Evolutionary conservation across 208 protist genomes (phyloP).

Genomic region (Leishmania mexicana): DNA sequence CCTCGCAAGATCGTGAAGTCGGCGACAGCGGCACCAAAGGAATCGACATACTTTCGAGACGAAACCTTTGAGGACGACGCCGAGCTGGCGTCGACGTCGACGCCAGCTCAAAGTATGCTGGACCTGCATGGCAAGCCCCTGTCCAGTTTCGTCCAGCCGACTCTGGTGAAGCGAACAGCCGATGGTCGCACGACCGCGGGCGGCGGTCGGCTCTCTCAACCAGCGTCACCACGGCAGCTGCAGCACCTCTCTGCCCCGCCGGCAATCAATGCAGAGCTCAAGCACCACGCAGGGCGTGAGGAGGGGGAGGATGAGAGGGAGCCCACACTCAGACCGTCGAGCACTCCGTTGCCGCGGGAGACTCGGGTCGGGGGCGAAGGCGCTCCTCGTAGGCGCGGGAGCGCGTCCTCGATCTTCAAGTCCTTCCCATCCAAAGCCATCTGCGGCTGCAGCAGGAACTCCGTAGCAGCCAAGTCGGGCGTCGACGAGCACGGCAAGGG

Average conservation of each 20-base stretch:
- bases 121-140: neutral
- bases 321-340: neutral
- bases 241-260: neutral
- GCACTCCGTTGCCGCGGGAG: neutral
- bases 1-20: slow-evolving; percentile 3
- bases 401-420: neutral
- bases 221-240: neutral
- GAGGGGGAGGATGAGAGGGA: neutral
- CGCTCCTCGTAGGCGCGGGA: neutral
- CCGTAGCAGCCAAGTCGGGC: slow-evolving; percentile 4
- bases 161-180: neutral
- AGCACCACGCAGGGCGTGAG: neutral
- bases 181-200: neutral
- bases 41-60: neutral
- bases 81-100: neutral
- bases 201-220: neutral
- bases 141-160: neutral
- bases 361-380: neutral
- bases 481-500: neutral
- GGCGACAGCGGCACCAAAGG: neutral
- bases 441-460: neutral
- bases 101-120: neutral
- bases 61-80: neutral
- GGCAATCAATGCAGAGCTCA: neutral
- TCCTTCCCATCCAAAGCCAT: neutral